A percentile compares a stretch with the other conserved stretches of the same genome.
phyloP scores from a whole-genome alignment of 2,329 filamentous ascomycete species.

The Calonectria leucothoes region DNA sequence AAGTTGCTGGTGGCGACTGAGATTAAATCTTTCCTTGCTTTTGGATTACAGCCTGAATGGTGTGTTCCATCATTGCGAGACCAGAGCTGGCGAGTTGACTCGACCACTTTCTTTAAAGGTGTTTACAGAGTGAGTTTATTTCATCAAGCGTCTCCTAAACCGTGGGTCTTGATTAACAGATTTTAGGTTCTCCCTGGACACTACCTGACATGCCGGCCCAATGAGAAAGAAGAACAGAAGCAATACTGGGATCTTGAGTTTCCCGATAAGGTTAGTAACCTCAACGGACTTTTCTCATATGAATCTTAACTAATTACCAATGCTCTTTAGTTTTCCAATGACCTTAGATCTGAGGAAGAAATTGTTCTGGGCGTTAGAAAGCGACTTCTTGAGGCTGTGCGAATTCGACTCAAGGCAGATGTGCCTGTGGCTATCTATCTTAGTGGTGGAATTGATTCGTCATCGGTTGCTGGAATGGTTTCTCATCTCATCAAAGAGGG shows the following conservation, averaged over 20 bases:
- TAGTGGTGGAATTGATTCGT: slow-evolving; percentile 69
- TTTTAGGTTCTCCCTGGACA: not conserved
- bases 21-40: not conserved
- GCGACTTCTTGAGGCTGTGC: slow-evolving; percentile 49
- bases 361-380: not conserved
- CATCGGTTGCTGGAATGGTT: slow-evolving; percentile 57
- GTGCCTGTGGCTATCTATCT: slow-evolving; percentile 69
- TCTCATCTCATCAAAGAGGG: not conserved
- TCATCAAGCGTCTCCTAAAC: not conserved
- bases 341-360: not conserved
- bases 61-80: slow-evolving; percentile 59
- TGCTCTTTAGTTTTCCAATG: not conserved
- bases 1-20: not conserved
- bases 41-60: slow-evolving; percentile 66
- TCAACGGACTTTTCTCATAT: too few species aligned
- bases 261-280: not conserved
- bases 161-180: not conserved
- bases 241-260: slow-evolving; percentile 4
- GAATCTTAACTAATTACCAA: not conserved
- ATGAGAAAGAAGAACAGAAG: not conserved
- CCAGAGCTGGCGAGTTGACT: slow-evolving; percentile 56
- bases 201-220: not conserved
- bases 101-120: slow-evolving; percentile 63
- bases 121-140: not conserved
- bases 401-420: slow-evolving; percentile 65